Evolutionary conservation across 2,329 filamentous ascomycete species (phyloP).

Genomic region (Leptographium galeiforme): DNA sequence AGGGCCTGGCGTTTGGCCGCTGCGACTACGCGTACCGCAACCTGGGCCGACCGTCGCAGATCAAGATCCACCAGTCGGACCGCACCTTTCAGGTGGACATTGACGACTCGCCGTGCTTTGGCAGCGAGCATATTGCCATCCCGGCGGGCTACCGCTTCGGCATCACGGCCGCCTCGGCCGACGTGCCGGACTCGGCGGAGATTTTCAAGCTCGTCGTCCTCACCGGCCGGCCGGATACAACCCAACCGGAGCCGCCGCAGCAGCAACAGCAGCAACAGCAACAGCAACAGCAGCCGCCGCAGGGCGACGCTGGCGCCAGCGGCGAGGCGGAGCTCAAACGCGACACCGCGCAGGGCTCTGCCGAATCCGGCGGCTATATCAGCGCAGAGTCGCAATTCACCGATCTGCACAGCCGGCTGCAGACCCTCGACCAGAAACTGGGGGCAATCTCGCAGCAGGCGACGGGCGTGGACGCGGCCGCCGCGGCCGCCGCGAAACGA

Average conservation of each 20-base stretch:
- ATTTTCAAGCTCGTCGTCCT: constrained; percentile 74
- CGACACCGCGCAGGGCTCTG: not conserved
- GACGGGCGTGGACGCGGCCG: constrained; percentile 32
- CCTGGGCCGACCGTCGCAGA: constrained; percentile 65
- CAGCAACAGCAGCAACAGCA: constrained; percentile 7
- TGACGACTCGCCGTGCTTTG: constrained; percentile 72
- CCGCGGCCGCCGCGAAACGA: constrained; percentile 38
- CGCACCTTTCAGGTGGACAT: constrained; percentile 63
- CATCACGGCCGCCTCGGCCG: constrained; percentile 74
- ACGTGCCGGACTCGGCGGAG: constrained; percentile 90
- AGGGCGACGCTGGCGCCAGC: not conserved
- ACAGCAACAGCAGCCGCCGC: constrained; percentile 4
- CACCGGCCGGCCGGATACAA: constrained; percentile 28
- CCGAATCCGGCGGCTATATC: constrained; percentile 31
- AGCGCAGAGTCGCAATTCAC: constrained; percentile 54
- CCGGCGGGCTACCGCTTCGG: constrained; percentile 76
- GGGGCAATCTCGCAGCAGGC: constrained; percentile 47
- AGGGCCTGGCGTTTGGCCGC: constrained; percentile 82
- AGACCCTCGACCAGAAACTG: constrained; percentile 57
- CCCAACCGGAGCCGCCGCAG: not conserved
- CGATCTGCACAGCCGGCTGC: constrained; percentile 75
- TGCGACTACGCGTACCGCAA: constrained; percentile 89
- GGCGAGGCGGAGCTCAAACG: not conserved
- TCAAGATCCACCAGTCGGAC: constrained; percentile 57
- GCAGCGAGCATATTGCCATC: constrained; percentile 63